Conservation (phyloP, 306 rosid genomes). For the Delonix regia region DNA sequence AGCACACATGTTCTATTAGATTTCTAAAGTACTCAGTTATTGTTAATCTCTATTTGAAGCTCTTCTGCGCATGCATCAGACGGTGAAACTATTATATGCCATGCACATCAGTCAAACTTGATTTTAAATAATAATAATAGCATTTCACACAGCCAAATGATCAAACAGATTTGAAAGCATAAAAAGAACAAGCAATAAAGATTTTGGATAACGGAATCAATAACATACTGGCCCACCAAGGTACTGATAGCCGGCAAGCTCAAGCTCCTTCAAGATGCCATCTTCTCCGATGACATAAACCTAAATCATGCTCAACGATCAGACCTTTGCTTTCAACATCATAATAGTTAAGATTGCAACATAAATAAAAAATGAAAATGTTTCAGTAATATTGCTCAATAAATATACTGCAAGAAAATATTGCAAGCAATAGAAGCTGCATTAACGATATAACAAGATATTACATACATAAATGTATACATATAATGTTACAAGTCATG, state of each 20-base stretch:
- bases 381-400: background rate
- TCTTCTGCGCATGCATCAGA: background rate
- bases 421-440: background rate
- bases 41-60: conserved; percentile 9
- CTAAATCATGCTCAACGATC: conserved; percentile 50
- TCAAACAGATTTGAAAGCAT: conserved; percentile 24
- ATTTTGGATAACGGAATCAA: conserved; percentile 7
- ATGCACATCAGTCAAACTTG: conserved; percentile 22
- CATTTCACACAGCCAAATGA: conserved; percentile 19
- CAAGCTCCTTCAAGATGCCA: conserved; percentile 97
- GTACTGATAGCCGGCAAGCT: conserved; percentile 93
- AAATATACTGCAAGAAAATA: background rate
- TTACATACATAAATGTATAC: background rate
- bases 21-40: background rate
- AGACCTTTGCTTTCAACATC: conserved; percentile 38
- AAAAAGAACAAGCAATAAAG: background rate
- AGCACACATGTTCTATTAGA: background rate
- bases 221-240: conserved; percentile 93
- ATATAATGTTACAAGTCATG: background rate
- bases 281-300: conserved; percentile 98
- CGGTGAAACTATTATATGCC: conserved; percentile 11
- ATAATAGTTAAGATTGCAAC: conserved; percentile 13
- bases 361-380: background rate
- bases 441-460: background rate
- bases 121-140: background rate